Evolutionary conservation across 148 eudicot genomes (phyloP).

Genomic region (Agrostemma githago): DNA sequence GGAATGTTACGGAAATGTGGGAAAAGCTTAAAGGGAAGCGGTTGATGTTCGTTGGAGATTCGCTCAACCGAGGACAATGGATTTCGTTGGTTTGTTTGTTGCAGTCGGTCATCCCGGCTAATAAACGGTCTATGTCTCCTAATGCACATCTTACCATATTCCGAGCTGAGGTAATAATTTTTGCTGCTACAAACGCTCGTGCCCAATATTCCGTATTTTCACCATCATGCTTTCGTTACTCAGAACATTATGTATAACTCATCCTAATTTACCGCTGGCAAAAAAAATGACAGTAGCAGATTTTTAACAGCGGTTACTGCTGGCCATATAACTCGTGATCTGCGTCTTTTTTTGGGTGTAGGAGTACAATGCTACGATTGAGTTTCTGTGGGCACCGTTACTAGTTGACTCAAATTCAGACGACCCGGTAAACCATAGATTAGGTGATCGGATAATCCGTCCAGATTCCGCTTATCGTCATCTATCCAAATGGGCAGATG

Average conservation of each 20-base stretch:
- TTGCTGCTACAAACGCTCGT: too few relatives aligned
- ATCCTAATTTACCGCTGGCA: too few relatives aligned
- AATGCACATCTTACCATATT: conserved; percentile 83
- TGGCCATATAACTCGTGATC: conserved; percentile 11
- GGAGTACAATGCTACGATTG: conserved; percentile 87
- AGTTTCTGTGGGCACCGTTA: conserved; percentile 91
- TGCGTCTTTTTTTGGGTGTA: conserved; percentile 21
- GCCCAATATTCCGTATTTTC: too few relatives aligned
- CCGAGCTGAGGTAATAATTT: conserved; percentile 63
- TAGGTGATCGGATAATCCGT: conserved; percentile 66
- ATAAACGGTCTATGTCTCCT: conserved; percentile 81
- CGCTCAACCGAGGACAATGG: conserved; percentile 97
- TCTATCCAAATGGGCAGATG: conserved; percentile 68
- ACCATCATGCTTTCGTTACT: too few relatives aligned
- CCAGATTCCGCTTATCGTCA: conserved; percentile 78
- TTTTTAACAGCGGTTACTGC: too few relatives aligned
- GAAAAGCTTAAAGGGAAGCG: conserved; percentile 86
- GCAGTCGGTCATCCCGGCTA: conserved; percentile 71
- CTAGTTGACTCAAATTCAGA: conserved; percentile 89
- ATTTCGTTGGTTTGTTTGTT: conserved; percentile 90
- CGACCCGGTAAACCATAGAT: conserved; percentile 80
- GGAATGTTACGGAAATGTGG: conserved; percentile 83
- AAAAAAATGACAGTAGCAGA: too few relatives aligned
- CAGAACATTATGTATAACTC: too few relatives aligned
- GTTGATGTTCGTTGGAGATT: conserved; percentile 93